These are phyloP conservation scores for Echeveria elegans DNA, from an alignment of 164 flowering plant species.

Conservation along the genomic window DNA sequence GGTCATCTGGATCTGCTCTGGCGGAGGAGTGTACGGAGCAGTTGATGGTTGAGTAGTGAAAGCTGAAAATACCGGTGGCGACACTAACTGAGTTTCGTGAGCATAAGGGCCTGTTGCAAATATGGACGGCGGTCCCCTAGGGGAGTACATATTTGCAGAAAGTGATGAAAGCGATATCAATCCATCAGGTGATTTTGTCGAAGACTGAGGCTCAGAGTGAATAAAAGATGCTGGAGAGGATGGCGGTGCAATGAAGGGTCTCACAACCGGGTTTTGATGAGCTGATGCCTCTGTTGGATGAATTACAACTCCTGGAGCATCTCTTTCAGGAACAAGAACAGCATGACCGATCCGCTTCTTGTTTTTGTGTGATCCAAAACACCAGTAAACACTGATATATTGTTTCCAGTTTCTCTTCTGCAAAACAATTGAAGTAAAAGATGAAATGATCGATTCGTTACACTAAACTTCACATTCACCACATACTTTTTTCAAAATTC, in stretches of 20 bases:
- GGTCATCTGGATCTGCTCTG: constrained; percentile 51
- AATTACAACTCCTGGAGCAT: constrained; percentile 20
- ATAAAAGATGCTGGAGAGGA: constrained; percentile 66
- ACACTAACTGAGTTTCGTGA: constrained; percentile 59
- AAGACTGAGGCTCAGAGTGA: constrained; percentile 55
- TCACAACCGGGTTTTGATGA: constrained; percentile 22
- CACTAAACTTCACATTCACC: too few relatives aligned
- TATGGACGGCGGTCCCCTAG: constrained; percentile 34
- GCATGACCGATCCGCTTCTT: constrained; percentile 57
- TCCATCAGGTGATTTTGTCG: constrained; percentile 43
- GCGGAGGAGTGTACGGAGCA: constrained; percentile 64
- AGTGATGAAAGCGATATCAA: constrained; percentile 30
- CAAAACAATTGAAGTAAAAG: constrained; percentile 7
- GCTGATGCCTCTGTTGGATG: constrained; percentile 20
- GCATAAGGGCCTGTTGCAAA: constrained; percentile 65
- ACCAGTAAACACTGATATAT: constrained; percentile 51
- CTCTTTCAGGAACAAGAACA: constrained; percentile 43
- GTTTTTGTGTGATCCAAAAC: constrained; percentile 48
- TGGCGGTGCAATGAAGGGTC: constrained; percentile 65
- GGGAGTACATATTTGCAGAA: constrained; percentile 33
- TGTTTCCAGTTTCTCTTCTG: constrained; percentile 63
- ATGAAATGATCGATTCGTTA: not conserved
- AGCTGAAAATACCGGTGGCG: constrained; percentile 66
- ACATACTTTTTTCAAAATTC: too few relatives aligned
- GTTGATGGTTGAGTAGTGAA: constrained; percentile 67